phyloP scores from a whole-genome alignment of 768 basidiomycete species.

The Exsudoporus frostii region DNA sequence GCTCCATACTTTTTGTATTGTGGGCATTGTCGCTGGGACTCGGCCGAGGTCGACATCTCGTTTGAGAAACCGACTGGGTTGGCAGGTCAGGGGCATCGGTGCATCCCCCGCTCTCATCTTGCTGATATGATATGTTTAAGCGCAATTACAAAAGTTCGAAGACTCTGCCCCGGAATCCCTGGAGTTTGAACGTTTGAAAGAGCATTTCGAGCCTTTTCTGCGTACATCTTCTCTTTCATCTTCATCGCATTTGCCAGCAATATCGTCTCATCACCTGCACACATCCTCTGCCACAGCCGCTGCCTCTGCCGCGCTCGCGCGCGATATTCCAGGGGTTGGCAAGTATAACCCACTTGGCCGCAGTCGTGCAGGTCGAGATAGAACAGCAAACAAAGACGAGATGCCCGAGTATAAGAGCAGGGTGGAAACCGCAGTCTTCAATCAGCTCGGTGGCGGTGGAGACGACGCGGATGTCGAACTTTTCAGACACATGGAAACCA shows the following conservation, averaged over 20 bases:
- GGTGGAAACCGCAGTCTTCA: conserved; percentile 58
- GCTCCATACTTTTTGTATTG: conserved; percentile 92
- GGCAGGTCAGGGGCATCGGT: conserved; percentile 56
- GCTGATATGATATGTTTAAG: conserved; percentile 38
- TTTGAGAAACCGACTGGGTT: conserved; percentile 98
- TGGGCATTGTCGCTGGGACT: conserved; percentile 93
- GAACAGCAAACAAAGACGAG: conserved; percentile 69
- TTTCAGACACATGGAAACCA: conserved; percentile 58
- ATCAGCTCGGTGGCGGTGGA: conserved; percentile 52
- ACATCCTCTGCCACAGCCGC: conserved; percentile 84
- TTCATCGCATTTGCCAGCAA: conserved; percentile 51
- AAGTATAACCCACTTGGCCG: conserved; percentile 68
- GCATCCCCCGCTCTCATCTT: not conserved
- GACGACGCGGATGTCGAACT: conserved; percentile 71
- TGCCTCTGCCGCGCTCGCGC: conserved; percentile 82
- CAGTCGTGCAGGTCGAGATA: conserved; percentile 52
- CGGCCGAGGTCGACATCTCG: conserved; percentile 82
- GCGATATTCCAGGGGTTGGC: conserved; percentile 80
- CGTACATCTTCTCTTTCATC: conserved; percentile 76
- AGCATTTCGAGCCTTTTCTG: conserved; percentile 95
- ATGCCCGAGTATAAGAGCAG: conserved; percentile 75
- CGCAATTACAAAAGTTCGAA: conserved; percentile 87
- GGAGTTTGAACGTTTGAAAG: conserved; percentile 93
- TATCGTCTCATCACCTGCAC: conserved; percentile 67
- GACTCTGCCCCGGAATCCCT: conserved; percentile 80